Base-by-base conservation (phyloP, 2,329 filamentous ascomycete species). In the Aspergillus flavus region DNA sequence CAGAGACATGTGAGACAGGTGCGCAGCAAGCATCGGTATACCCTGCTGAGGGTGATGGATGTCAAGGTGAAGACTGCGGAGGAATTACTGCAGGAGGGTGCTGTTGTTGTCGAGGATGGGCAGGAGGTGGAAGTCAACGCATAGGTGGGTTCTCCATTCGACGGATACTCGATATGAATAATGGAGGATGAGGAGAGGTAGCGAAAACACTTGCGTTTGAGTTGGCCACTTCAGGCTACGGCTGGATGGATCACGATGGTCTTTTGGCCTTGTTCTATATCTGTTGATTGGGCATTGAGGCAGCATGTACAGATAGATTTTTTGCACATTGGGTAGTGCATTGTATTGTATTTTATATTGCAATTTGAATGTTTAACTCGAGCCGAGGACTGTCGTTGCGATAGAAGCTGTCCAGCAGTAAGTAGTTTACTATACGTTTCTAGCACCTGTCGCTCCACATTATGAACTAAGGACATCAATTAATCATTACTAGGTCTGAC, bases 21-120 rank as follows among this genome's bases (percentile, higher is more conserved):
- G 11, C 90, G 85, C 82, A 97, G 93, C 83, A 97, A 99, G 86
- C 92, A 96, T 76, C 85, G 87, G 73, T 97, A 91, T 79, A 99
- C 95, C 3, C 87, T 97, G 26, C 75, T 99, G 79, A 86, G 89
- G 74, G 91, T 99, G 67, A 90, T 91, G 75, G 92, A 98, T 79
- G 75, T 98, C 66, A 89, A 86, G 75, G 84, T 96, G 6, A 86
- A 83, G 78, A 81, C 79, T 30, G 66, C 84, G 64, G 86, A 87
- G 57, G 82, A 86, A 75, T 76, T 87, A 72, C 72, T 83, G 72
- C 66, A 68, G 52, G 81, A 80, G 63, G 78, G 79, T 26, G 78
- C 74, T 36, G 73, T 76, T 48, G 72, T 79, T 63, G 73, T 78
- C 50, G 71, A 74, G 61, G 71, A 72, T 54, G 64, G 26, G 36